These are phyloP conservation scores for Globisporangium mamillatum DNA, from an alignment of 352 stramenopile genomes.

Conservation along the genomic window DNA sequence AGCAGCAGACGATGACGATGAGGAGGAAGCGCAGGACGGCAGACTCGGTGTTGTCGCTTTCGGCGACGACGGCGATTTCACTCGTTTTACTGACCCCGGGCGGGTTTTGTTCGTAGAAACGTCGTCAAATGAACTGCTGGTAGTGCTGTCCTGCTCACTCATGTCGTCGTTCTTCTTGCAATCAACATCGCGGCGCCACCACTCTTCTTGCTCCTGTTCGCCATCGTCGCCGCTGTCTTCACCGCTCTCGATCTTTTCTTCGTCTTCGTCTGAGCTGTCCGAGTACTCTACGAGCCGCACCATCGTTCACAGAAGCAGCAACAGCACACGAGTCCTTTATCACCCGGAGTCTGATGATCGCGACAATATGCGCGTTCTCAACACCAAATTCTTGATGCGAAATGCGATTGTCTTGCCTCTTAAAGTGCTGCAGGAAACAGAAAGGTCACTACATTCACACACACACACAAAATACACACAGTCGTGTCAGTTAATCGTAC, in stretches of 20 bases:
- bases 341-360: neutral
- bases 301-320: conserved; percentile 3
- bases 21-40: conserved; percentile 7
- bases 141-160: conserved; percentile 5
- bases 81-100: conserved; percentile 5
- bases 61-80: conserved; percentile 1
- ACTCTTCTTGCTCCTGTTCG: neutral
- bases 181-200: conserved; percentile 1
- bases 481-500: neutral
- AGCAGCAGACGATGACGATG: neutral
- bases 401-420: neutral
- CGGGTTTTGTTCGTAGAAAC: conserved; percentile 2
- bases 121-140: neutral
- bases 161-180: conserved; percentile 7
- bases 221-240: neutral
- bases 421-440: neutral
- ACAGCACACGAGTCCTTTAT: neutral
- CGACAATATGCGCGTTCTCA: neutral
- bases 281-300: conserved; percentile 21
- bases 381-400: neutral
- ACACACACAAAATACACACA: neutral
- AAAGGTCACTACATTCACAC: neutral
- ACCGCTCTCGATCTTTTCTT: conserved; percentile 1
- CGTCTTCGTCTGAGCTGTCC: conserved; percentile 15
- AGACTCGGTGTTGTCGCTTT: conserved; percentile 5